A percentile compares a stretch with the other conserved stretches of the same genome.
phyloP scores from a whole-genome alignment of 768 basidiomycete species.

The Lactarius deliciosus region DNA sequence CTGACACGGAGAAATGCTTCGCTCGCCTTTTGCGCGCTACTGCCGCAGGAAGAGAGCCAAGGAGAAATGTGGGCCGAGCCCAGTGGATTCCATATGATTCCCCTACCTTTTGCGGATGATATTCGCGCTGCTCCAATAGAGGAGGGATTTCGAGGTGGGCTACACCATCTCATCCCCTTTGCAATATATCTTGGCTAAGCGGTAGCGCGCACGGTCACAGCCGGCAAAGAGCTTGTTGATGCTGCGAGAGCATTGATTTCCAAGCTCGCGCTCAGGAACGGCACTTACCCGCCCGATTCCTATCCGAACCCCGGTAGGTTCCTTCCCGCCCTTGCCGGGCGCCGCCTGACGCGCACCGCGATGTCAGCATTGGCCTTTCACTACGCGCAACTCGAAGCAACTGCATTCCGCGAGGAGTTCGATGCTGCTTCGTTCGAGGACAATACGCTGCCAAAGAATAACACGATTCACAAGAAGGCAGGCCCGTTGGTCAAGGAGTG shows the following conservation, averaged over 20 bases:
- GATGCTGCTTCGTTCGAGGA: constrained; percentile 79
- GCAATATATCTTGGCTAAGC: constrained; percentile 10
- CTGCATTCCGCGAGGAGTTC: constrained; percentile 89
- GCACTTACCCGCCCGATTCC: constrained; percentile 83
- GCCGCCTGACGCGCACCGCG: constrained; percentile 14
- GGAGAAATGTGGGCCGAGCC: constrained; percentile 78
- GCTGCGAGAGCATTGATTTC: constrained; percentile 72
- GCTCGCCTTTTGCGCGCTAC: constrained; percentile 78
- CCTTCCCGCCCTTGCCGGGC: background rate
- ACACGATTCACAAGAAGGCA: constrained; percentile 70
- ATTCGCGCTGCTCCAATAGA: constrained; percentile 77
- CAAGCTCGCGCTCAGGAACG: constrained; percentile 75
- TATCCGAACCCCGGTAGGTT: constrained; percentile 84
- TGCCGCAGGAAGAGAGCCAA: constrained; percentile 80
- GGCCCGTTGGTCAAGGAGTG: constrained; percentile 68
- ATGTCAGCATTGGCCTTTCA: constrained; percentile 75
- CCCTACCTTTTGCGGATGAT: constrained; percentile 94
- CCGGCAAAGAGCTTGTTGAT: constrained; percentile 63
- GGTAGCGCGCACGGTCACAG: constrained; percentile 40
- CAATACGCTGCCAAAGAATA: constrained; percentile 71
- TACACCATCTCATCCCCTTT: constrained; percentile 7
- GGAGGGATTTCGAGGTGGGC: constrained; percentile 59
- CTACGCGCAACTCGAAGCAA: constrained; percentile 87
- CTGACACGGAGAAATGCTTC: constrained; percentile 68
- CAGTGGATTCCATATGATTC: constrained; percentile 89